Conservation (phyloP, 192 early-diverging fungal species). For the Coemansia sp. region DNA sequence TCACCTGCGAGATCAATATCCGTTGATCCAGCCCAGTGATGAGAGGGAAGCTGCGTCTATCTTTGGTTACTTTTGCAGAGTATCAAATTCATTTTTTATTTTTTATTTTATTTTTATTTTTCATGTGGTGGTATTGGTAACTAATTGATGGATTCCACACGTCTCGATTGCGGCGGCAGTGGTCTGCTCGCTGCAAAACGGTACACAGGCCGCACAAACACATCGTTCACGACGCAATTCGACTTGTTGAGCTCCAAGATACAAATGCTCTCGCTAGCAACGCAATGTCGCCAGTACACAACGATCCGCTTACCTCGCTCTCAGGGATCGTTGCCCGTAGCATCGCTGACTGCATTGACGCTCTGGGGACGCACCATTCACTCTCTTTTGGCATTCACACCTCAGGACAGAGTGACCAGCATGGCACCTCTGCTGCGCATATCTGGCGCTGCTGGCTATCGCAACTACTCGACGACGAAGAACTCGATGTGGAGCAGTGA, state of each 20-base stretch:
- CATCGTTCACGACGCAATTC: constrained; percentile 16
- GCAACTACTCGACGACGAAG: constrained; percentile 5
- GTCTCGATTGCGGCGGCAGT: constrained; percentile 5
- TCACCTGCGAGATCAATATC: neutral
- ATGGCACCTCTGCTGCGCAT: constrained; percentile 31
- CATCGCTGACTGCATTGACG: constrained; percentile 35
- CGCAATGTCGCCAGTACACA: constrained; percentile 39
- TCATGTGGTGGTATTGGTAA: neutral
- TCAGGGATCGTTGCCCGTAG: constrained; percentile 40
- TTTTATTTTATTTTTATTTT: neutral
- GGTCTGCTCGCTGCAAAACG: constrained; percentile 6
- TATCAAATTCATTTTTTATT: neutral
- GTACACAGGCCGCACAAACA: constrained; percentile 29
- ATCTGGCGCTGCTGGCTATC: neutral
- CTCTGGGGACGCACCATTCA: constrained; percentile 48
- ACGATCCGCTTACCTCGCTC: constrained; percentile 33
- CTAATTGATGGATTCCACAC: constrained; percentile 1
- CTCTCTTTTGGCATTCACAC: constrained; percentile 38
- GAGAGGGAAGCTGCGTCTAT: neutral
- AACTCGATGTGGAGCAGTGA: constrained; percentile 2
- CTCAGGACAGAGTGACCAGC: constrained; percentile 42
- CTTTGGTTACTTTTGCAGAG: neutral
- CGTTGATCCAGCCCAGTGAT: neutral
- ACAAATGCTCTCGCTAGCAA: constrained; percentile 45
- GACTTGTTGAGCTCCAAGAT: constrained; percentile 39